These are phyloP conservation scores for Waltergamsia citrina DNA, from an alignment of 2,329 filamentous ascomycete species.

Conservation along the genomic window DNA sequence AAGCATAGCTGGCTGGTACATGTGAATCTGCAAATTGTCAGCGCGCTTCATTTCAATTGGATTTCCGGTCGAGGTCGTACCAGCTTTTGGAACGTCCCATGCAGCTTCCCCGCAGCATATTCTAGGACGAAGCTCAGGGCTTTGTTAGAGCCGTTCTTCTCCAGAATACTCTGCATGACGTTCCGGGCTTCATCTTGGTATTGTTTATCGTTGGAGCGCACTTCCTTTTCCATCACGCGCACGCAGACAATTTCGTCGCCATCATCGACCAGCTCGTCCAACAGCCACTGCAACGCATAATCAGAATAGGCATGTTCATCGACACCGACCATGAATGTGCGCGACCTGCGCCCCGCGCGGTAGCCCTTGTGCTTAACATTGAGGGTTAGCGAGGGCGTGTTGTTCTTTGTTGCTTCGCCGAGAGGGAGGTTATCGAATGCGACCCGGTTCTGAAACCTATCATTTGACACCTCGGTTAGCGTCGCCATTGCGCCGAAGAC, in stretches of 20 bases:
- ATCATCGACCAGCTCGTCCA: slow-evolving; percentile 87
- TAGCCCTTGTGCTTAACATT: slow-evolving; percentile 84
- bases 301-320: slow-evolving; percentile 90
- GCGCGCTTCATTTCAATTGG: background rate
- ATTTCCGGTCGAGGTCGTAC: slow-evolving; percentile 36
- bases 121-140: slow-evolving; percentile 81
- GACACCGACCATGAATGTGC: slow-evolving; percentile 84
- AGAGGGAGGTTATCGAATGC: slow-evolving; percentile 51
- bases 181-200: slow-evolving; percentile 70
- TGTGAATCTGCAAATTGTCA: slow-evolving; percentile 56
- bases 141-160: slow-evolving; percentile 69
- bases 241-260: slow-evolving; percentile 90
- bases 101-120: slow-evolving; percentile 80
- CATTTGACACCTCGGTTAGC: slow-evolving; percentile 30
- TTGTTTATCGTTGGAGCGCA: slow-evolving; percentile 56
- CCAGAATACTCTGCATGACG: slow-evolving; percentile 66
- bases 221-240: slow-evolving; percentile 76
- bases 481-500: slow-evolving; percentile 21
- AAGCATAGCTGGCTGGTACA: slow-evolving; percentile 85
- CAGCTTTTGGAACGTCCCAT: slow-evolving; percentile 84
- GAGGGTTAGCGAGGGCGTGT: slow-evolving; percentile 64
- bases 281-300: slow-evolving; percentile 84
- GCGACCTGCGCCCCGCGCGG: slow-evolving; percentile 67
- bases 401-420: slow-evolving; percentile 49
- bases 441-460: slow-evolving; percentile 50